Evolutionary conservation across 2,329 filamentous ascomycete species (phyloP), one percentile per base, ranked within the genome.

Genomic region (Penicillium sp.): DNA sequence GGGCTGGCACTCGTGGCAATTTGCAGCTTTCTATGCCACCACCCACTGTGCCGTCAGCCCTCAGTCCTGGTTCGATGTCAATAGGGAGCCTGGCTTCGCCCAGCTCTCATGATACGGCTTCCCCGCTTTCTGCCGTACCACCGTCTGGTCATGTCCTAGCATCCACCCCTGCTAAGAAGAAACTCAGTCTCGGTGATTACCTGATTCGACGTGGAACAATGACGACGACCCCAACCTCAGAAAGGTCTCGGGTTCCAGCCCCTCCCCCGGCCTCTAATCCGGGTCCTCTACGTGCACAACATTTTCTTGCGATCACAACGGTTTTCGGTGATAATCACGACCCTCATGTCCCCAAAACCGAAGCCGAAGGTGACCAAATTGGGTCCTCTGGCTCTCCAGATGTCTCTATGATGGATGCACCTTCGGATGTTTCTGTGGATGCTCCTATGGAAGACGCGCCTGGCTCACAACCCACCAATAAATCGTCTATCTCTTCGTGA

Each of bases 111-210:
- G 67, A 70, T 35, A 56, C 66, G 16, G 30, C 63, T 13, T 58
- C 64, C 6, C 66, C 67, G 34, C 61, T 59, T 34, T 46, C 56
- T 35, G 26, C 39, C 19, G 38, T 62, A 8, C 62, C 67, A 26
- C 53, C 64, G 23, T 60, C 67, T 10, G 61, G 64, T 5, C 61
- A 69, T 38, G 57, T 71, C 8, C 67, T 73, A 7, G 73, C 74
- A n/a, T 74, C 77, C 26, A 79, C 75, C 60, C 78, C 77, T 2
- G 71, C 74, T 16, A 79, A 79, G 65, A 80, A 80, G 64, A 80
- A 80, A 57, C 69, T 80, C 44, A 80, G 76, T 59, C 62, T 80
- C 18, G 77, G 77, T 41, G 78, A 80, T 59, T 80, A 80, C 57
- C 70, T 78, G 50, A 77, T 70, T 46, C 72, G 74, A 48, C 70